Evolutionary conservation across 768 basidiomycete species (phyloP).

Genomic region (Rhodotorula taiwanensis): DNA sequence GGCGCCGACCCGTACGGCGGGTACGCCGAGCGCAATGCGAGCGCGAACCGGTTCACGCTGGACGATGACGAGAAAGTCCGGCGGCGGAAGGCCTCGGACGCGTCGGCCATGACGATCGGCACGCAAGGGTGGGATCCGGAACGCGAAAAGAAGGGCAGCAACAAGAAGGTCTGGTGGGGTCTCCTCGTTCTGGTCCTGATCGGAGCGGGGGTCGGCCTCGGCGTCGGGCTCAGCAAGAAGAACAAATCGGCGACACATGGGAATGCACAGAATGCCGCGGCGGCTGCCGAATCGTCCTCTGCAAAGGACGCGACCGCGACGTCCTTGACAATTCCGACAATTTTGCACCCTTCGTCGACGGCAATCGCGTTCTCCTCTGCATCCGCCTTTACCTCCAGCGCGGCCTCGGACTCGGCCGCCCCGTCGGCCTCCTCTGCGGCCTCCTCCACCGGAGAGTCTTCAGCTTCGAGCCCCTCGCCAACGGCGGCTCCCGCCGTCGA

Average conservation of each 20-base stretch:
- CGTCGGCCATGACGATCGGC: neutral
- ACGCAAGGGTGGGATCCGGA: neutral
- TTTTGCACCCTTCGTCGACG: neutral
- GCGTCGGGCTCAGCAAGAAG: constrained; percentile 9
- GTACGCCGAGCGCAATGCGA: neutral
- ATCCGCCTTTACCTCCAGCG: neutral
- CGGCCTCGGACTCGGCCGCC: neutral
- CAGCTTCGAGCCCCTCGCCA: neutral
- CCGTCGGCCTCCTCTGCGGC: neutral
- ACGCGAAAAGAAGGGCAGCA: constrained; percentile 5
- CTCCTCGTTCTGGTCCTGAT: constrained; percentile 10
- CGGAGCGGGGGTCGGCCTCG: constrained; percentile 4
- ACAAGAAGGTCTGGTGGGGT: constrained; percentile 3
- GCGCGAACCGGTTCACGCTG: constrained; percentile 30
- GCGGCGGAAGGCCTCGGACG: constrained; percentile 2
- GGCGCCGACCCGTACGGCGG: neutral
- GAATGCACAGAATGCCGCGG: neutral
- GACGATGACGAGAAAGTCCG: constrained; percentile 18
- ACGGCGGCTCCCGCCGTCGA: neutral
- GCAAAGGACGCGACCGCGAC: neutral
- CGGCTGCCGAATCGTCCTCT: neutral
- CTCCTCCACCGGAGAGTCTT: neutral
- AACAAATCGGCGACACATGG: neutral
- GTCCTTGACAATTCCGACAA: neutral
- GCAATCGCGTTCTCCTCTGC: neutral